phyloP scores from a whole-genome alignment of 805 yeast species.

The Lachancea quebecensis region DNA sequence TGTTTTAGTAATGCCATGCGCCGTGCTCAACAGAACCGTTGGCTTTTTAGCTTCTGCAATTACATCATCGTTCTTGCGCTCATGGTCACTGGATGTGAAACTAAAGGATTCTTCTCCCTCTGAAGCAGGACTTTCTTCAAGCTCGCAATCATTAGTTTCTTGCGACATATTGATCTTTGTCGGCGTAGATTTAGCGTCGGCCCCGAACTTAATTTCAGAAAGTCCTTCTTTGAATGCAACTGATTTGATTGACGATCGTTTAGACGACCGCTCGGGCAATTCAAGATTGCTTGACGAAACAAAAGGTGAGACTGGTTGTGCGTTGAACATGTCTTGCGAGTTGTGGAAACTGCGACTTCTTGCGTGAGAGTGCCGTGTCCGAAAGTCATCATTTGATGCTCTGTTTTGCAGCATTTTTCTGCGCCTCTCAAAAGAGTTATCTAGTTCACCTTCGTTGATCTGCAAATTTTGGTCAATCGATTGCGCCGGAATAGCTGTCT shows the following conservation, averaged over 20 bases:
- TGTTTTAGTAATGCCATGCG: too few species aligned
- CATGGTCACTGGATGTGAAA: background rate
- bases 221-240: too few species aligned
- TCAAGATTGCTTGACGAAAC: background rate
- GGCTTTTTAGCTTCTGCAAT: background rate
- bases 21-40: background rate
- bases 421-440: conserved; percentile 17
- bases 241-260: conserved; percentile 9
- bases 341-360: conserved; percentile 28
- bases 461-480: conserved; percentile 15
- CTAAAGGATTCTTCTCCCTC: background rate
- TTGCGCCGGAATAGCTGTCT: too few species aligned
- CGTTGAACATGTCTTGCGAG: conserved; percentile 15
- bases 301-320: conserved; percentile 17
- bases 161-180: background rate
- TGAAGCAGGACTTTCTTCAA: background rate
- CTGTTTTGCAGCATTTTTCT: conserved; percentile 13
- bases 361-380: conserved; percentile 22
- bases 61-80: background rate
- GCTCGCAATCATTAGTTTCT: too few species aligned
- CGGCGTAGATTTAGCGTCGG: background rate
- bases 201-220: background rate
- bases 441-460: conserved; percentile 9
- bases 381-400: background rate
- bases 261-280: conserved; percentile 18